Evolutionary conservation across 768 basidiomycete species (phyloP).

Genomic region (Bullera alba): DNA sequence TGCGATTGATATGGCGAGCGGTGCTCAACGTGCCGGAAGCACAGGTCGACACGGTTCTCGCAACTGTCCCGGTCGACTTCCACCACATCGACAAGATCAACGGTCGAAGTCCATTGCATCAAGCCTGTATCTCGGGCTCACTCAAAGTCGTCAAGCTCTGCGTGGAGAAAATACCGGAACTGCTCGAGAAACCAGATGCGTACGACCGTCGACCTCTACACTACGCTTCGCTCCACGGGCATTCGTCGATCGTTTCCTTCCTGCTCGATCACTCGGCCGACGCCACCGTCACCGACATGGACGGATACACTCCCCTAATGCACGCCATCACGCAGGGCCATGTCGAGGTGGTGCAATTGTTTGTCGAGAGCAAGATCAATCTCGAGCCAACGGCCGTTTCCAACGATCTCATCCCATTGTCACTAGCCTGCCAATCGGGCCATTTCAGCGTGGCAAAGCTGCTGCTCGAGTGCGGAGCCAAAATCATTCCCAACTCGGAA

Average conservation of each 20-base stretch:
- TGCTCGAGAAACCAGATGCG: constrained; percentile 68
- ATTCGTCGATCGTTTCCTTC: constrained; percentile 64
- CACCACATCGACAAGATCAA: constrained; percentile 94
- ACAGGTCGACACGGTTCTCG: constrained; percentile 64
- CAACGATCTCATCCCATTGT: constrained; percentile 71
- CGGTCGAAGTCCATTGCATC: constrained; percentile 84
- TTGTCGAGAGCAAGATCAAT: constrained; percentile 58
- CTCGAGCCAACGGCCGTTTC: constrained; percentile 58
- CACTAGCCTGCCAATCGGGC: constrained; percentile 83
- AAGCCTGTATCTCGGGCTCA: constrained; percentile 79
- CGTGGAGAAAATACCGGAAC: constrained; percentile 59
- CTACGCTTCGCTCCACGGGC: constrained; percentile 92
- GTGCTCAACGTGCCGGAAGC: constrained; percentile 52
- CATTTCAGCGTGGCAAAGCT: constrained; percentile 74
- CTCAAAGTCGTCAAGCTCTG: constrained; percentile 72
- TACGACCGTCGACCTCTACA: constrained; percentile 92
- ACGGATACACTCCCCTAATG: constrained; percentile 88
- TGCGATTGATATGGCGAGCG: constrained; percentile 91
- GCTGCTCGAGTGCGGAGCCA: constrained; percentile 68
- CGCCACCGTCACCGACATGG: constrained; percentile 67
- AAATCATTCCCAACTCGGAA: constrained; percentile 75
- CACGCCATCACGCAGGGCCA: constrained; percentile 85
- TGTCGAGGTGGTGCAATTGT: constrained; percentile 71
- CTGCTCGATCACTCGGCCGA: constrained; percentile 62
- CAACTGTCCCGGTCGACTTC: constrained; percentile 67